These are phyloP conservation scores for Claviceps sp. DNA, from an alignment of 2,329 filamentous ascomycete species.

Conservation along the genomic window DNA sequence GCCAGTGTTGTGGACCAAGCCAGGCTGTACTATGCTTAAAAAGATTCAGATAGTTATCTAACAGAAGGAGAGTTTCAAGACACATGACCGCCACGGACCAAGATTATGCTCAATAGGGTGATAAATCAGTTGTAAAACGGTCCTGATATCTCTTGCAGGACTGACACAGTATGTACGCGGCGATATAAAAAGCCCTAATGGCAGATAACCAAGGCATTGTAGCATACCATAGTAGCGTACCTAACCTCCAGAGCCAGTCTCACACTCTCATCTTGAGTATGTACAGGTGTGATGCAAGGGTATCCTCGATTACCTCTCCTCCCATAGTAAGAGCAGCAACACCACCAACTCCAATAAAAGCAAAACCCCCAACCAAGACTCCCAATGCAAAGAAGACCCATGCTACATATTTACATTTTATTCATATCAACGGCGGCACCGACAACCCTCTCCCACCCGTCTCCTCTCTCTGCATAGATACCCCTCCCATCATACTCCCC, in stretches of 20 bases:
- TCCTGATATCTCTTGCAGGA: too few relatives aligned
- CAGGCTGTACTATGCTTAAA: too few relatives aligned
- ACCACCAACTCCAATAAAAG: background rate
- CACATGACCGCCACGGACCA: too few relatives aligned
- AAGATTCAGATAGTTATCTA: too few relatives aligned
- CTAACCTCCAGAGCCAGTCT: background rate
- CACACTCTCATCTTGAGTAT: background rate
- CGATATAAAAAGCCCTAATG: too few relatives aligned
- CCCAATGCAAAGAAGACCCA: background rate
- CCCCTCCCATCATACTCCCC: conserved; percentile 20
- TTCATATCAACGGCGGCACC: conserved; percentile 15
- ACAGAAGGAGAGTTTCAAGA: too few relatives aligned
- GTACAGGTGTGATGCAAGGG: background rate
- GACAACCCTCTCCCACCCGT: conserved; percentile 14
- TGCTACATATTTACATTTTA: background rate
- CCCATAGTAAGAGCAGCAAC: background rate
- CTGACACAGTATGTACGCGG: too few relatives aligned
- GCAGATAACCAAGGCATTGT: too few relatives aligned
- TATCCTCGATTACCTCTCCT: background rate
- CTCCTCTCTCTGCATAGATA: conserved; percentile 26
- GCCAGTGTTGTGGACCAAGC: too few relatives aligned
- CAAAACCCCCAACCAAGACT: background rate
- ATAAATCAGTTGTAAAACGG: too few relatives aligned
- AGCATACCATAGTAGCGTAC: background rate
- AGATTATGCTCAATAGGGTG: too few relatives aligned